Base-by-base conservation (phyloP, 2,329 filamentous ascomycete species). In the Bisporella sp. region DNA sequence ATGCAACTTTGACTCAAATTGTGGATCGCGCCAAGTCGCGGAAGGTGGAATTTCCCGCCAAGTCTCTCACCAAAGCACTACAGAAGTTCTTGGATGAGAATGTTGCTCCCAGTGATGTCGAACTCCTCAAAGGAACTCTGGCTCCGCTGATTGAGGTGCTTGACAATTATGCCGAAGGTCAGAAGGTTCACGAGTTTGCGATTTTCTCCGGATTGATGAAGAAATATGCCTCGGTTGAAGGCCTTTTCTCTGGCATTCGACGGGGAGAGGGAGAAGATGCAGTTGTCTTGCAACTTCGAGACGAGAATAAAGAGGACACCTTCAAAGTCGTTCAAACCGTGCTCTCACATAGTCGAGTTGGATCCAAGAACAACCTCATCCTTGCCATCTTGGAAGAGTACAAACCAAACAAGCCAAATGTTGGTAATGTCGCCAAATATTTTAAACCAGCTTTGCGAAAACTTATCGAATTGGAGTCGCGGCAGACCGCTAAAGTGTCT, bases 231-330 rank as follows among this genome's bases (percentile, higher is more conserved):
- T 77, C 84, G 31, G 84, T 95, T 6, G 93, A 99, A 77, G 81
- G 78, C 57, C 79, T 95, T 41, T 99, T 99, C 75, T 89, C 89
- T 37, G 85, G 86, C 45, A 21, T 21, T 21, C 21, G 21, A 21
- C 85, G 89, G 57, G 87, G 87, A 57, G 79, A 79, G 56, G 88
- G 95, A 59, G 91, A 97, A 58, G 93, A 99, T 67, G 90, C 95
- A 62, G 90, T 96, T 56, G 85, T 99, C 54, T 79, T 99, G 48
- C 89, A 86, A 68, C 87, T 99, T 12, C 87, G 93, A 75, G 93
- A 99, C 59, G 87, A 95, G 73, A 86, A 99, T 77, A 96, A 92
- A 75, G 93, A 97, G 33, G 89, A 95, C 65, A 85, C 95, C 57
- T 68, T 76, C 61, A 86, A 85, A 66, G 89, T 97, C 54, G 85